Evolutionary conservation across 331 rosid genomes (phyloP).

Genomic region (Malus hybrid): DNA sequence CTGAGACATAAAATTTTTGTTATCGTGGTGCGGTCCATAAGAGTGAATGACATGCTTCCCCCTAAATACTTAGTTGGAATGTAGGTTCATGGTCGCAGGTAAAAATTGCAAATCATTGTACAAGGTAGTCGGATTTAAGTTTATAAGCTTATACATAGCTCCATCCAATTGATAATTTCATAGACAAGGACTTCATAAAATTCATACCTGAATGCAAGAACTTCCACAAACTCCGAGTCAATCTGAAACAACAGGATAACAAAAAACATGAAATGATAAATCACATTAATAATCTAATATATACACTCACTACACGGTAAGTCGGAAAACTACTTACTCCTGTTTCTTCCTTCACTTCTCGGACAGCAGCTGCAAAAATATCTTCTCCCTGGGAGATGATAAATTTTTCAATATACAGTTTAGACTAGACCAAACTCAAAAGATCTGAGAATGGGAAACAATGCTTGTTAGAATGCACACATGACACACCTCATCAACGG

Average conservation of each 20-base stretch:
- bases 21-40: background rate
- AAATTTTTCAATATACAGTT: constrained; percentile 14
- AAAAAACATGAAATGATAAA: background rate
- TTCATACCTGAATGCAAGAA: constrained; percentile 61
- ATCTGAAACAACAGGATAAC: constrained; percentile 46
- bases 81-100: background rate
- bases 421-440: background rate
- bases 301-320: background rate
- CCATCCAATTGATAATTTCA: background rate
- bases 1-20: background rate
- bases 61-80: background rate
- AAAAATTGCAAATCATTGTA: background rate
- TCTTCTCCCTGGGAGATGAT: constrained; percentile 58
- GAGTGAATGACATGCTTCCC: background rate
- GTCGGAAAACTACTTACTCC: constrained; percentile 43
- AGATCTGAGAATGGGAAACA: background rate
- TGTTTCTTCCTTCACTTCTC: constrained; percentile 93
- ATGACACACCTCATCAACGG: constrained; percentile 60
- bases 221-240: constrained; percentile 70
- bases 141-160: background rate
- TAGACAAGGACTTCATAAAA: background rate
- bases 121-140: background rate
- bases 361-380: constrained; percentile 58
- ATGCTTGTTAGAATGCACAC: background rate
- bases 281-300: background rate